phyloP scores from a whole-genome alignment of 805 yeast genomes.

The Cyberlindnera samutprakarnensis region DNA sequence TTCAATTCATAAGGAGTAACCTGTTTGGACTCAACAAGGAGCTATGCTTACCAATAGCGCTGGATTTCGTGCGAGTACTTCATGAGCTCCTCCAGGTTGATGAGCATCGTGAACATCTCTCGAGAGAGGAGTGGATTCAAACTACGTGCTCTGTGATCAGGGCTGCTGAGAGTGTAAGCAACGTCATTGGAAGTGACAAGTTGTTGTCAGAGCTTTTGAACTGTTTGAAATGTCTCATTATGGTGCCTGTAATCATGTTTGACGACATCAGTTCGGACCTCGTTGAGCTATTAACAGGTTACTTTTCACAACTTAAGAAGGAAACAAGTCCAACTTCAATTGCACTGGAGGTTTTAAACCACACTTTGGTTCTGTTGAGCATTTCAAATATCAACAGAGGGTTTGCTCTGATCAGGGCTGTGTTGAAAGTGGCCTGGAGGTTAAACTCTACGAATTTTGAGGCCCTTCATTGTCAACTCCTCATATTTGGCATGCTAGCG shows the following conservation, averaged over 20 bases:
- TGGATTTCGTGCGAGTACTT: conserved; percentile 24
- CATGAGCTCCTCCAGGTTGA: conserved; percentile 17
- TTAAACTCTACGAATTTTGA: conserved; percentile 36
- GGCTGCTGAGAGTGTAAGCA: conserved; percentile 7
- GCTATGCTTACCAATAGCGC: conserved; percentile 23
- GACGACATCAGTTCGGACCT: conserved; percentile 14
- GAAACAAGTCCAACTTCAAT: conserved; percentile 25
- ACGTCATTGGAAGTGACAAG: conserved; percentile 17
- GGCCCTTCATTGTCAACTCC: conserved; percentile 34
- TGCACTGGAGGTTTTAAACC: conserved; percentile 39
- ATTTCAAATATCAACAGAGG: conserved; percentile 32
- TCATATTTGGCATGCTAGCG: conserved; percentile 38
- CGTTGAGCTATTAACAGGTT: conserved; percentile 13
- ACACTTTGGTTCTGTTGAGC: conserved; percentile 33
- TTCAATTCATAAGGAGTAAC: conserved; percentile 8
- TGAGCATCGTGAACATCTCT: conserved; percentile 15
- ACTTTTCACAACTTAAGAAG: conserved; percentile 17
- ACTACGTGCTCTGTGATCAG: conserved; percentile 7
- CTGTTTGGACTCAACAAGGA: conserved; percentile 8
- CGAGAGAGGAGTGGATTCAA: conserved; percentile 11
- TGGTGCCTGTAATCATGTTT: conserved; percentile 20
- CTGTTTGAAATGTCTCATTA: conserved; percentile 18
- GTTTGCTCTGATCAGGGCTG: conserved; percentile 30
- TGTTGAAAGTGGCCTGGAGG: conserved; percentile 28
- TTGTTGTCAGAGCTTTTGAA: conserved; percentile 21